Evolutionary conservation across 1,139 yeast species (phyloP).

Genomic region (Debaryomycetaceae sp.): DNA sequence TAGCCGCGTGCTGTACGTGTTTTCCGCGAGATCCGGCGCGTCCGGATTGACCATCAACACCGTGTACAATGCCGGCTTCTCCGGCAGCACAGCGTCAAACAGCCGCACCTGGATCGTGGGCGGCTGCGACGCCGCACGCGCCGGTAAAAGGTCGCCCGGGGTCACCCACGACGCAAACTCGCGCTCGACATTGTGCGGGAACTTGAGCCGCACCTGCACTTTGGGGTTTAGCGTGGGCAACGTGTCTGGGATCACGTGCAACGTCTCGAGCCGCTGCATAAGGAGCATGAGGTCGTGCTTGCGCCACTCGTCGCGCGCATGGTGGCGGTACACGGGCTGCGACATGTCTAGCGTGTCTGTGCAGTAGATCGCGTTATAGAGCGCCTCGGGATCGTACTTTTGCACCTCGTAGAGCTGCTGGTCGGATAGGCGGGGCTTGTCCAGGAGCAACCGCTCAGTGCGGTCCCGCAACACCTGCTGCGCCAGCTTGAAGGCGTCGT

Average conservation of each 20-base stretch:
- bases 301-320: constrained; percentile 65
- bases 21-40: constrained; percentile 63
- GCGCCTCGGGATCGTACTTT: constrained; percentile 26
- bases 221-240: constrained; percentile 80
- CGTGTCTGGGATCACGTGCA: constrained; percentile 86
- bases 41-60: constrained; percentile 85
- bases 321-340: constrained; percentile 69
- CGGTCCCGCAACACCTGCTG: constrained; percentile 41
- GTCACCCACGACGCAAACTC: constrained; percentile 48
- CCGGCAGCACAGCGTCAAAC: constrained; percentile 34
- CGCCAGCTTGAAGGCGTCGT: constrained; percentile 64
- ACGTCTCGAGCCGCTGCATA: constrained; percentile 84
- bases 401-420: constrained; percentile 65
- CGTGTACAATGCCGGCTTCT: constrained; percentile 48
- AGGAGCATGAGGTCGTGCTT: constrained; percentile 53
- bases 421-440: constrained; percentile 66
- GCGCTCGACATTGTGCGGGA: constrained; percentile 55
- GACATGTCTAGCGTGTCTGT: too few relatives aligned
- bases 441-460: constrained; percentile 14
- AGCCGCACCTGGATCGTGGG: constrained; percentile 72
- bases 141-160: constrained; percentile 70
- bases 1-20: constrained; percentile 61
- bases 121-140: constrained; percentile 59
- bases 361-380: too few relatives aligned
- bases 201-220: constrained; percentile 65